Evolutionary conservation across 1,284 basidiomycete species (phyloP).

Genomic region (Irpex sp.): DNA sequence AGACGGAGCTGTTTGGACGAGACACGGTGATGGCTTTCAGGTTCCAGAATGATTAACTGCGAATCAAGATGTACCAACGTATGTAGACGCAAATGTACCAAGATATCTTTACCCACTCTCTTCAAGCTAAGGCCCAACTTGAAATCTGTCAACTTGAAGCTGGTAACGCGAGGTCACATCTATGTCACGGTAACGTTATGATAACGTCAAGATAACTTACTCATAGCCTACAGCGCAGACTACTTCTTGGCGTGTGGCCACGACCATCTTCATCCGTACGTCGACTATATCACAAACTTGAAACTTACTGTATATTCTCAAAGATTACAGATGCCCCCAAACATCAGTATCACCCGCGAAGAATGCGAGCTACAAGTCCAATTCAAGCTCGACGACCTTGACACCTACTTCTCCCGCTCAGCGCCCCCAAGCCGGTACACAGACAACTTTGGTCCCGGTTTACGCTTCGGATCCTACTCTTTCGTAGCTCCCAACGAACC

Average conservation of each 20-base stretch:
- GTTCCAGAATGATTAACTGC: not conserved
- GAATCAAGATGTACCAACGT: too few relatives aligned
- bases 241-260: not conserved
- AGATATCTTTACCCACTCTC: too few relatives aligned
- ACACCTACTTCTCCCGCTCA: slow-evolving; percentile 3
- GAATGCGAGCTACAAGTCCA: slow-evolving; percentile 5
- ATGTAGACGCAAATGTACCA: too few relatives aligned
- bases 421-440: slow-evolving; percentile 3
- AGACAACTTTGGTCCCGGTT: slow-evolving; percentile 7
- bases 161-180: not conserved
- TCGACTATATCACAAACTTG: too few relatives aligned
- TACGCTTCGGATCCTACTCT: slow-evolving; percentile 6
- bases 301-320: too few relatives aligned
- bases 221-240: not conserved
- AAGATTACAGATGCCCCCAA: not conserved
- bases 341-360: slow-evolving; percentile 1
- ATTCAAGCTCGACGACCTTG: slow-evolving; percentile 8
- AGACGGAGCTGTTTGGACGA: slow-evolving; percentile 25
- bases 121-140: too few relatives aligned
- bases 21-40: slow-evolving; percentile 23
- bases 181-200: not conserved
- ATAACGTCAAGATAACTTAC: not conserved
- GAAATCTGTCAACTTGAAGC: too few relatives aligned
- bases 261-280: too few relatives aligned
- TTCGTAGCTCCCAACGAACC: not conserved